phyloP scores from a whole-genome alignment of 2,329 filamentous ascomycete genomes.

The Fusarium sp. region DNA sequence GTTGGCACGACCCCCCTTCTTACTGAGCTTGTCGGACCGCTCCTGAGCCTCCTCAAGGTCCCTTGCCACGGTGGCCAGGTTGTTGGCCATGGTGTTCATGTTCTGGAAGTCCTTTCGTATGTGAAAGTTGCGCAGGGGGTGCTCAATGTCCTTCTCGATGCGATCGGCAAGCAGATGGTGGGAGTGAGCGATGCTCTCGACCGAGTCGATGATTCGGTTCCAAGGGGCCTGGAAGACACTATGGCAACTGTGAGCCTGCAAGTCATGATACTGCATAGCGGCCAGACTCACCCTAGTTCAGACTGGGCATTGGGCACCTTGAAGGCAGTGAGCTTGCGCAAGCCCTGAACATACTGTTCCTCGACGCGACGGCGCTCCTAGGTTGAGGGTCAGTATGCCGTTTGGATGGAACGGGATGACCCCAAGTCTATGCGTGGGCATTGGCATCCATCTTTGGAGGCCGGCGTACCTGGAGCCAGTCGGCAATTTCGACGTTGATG shows the following conservation, averaged over 20 bases:
- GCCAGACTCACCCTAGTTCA: conserved; percentile 82
- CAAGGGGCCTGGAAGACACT: conserved; percentile 93
- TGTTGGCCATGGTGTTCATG: conserved; percentile 84
- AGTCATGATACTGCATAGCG: not conserved
- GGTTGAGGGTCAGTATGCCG: conserved; percentile 22
- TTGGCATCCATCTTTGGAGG: conserved; percentile 15
- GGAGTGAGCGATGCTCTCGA: conserved; percentile 83
- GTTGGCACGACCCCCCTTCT: conserved; percentile 82
- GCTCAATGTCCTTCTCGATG: conserved; percentile 90
- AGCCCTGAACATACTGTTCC: conserved; percentile 84
- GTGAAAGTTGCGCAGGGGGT: conserved; percentile 81
- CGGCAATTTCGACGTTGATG: conserved; percentile 90
- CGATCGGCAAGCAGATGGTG: conserved; percentile 84
- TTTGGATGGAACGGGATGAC: not conserved
- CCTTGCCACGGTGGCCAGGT: conserved; percentile 82
- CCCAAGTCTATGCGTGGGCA: conserved; percentile 2
- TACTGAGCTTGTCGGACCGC: conserved; percentile 84
- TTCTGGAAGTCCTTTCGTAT: conserved; percentile 81
- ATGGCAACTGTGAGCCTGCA: conserved; percentile 37
- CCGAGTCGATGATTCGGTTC: conserved; percentile 85
- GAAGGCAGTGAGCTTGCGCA: conserved; percentile 83
- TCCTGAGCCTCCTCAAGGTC: conserved; percentile 88
- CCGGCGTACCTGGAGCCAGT: conserved; percentile 88
- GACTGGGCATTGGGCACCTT: conserved; percentile 79
- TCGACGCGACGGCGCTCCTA: conserved; percentile 95